A percentile compares a stretch with the other conserved stretches of the same genome.
Evolutionary conservation across 345 rosid genomes (phyloP).

Genomic region (Brassica napus): Da-Ae NC_063439.1:7174501-7175000

Average conservation of each 20-base stretch:
- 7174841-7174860: constrained; percentile 74
- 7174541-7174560: constrained; percentile 68
- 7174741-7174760: constrained; percentile 81
- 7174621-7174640: constrained; percentile 88
- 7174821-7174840: constrained; percentile 81
- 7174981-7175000: constrained; percentile 97
- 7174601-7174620: constrained; percentile 92
- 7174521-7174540: constrained; percentile 75
- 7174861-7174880: constrained; percentile 93
- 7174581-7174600: constrained; percentile 90
- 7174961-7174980: constrained; percentile 75
- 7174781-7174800: constrained; percentile 95
- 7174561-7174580: constrained; percentile 80
- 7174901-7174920: constrained; percentile 87
- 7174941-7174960: constrained; percentile 80
- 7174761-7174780: constrained; percentile 89
- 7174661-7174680: constrained; percentile 88
- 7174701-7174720: constrained; percentile 92
- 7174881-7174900: constrained; percentile 86
- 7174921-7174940: constrained; percentile 97
- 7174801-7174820: constrained; percentile 96
- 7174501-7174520: constrained; percentile 86
- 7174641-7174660: constrained; percentile 79
- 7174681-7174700: constrained; percentile 90
- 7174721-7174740: constrained; percentile 76